Percentiles rank a stretch among this genome's conserved stretches.
phyloP scores from a whole-genome alignment of 2,329 filamentous ascomycete genomes.

The Penicillium sclerotiorum region DNA sequence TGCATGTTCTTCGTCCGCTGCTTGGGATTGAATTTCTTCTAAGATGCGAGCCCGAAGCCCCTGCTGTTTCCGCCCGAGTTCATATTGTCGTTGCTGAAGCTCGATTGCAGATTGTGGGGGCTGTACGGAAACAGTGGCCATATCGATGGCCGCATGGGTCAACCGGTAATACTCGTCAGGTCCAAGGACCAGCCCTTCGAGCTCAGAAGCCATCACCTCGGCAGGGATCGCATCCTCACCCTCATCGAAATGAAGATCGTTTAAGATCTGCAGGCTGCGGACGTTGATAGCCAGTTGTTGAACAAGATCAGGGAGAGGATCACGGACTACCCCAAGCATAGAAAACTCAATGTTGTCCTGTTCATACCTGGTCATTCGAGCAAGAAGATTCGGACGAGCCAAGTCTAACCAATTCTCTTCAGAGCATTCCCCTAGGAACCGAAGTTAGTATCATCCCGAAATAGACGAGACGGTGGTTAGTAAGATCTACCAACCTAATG shows the following conservation, averaged over 20 bases:
- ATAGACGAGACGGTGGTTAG: not conserved
- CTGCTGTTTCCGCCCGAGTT: slow-evolving; percentile 34
- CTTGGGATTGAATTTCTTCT: slow-evolving; percentile 43
- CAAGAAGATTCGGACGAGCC: slow-evolving; percentile 65
- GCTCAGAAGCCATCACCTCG: slow-evolving; percentile 6
- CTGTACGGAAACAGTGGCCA: slow-evolving; percentile 29
- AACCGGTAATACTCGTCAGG: slow-evolving; percentile 43
- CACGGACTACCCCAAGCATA: slow-evolving; percentile 72
- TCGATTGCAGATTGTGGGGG: slow-evolving; percentile 23
- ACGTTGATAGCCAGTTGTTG: slow-evolving; percentile 49
- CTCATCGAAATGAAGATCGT: slow-evolving; percentile 33
- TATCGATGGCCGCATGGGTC: slow-evolving; percentile 36
- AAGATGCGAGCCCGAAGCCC: slow-evolving; percentile 38
- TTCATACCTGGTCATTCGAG: slow-evolving; percentile 68
- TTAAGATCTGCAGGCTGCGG: slow-evolving; percentile 45
- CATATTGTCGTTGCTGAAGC: slow-evolving; percentile 32
- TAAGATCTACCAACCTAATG: slow-evolving; percentile 52
- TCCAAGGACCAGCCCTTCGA: slow-evolving; percentile 31
- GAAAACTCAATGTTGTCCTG: slow-evolving; percentile 72
- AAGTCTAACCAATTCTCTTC: slow-evolving; percentile 67
- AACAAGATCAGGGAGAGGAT: slow-evolving; percentile 58
- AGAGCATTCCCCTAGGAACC: slow-evolving; percentile 42
- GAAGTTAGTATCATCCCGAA: slow-evolving; percentile 11
- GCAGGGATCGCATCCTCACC: not conserved
- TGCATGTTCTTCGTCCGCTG: slow-evolving; percentile 45